Evolutionary conservation across 768 basidiomycete genomes (phyloP), one percentile per base, ranked within the genome.

Genomic region (Hericium alpestre): DNA sequence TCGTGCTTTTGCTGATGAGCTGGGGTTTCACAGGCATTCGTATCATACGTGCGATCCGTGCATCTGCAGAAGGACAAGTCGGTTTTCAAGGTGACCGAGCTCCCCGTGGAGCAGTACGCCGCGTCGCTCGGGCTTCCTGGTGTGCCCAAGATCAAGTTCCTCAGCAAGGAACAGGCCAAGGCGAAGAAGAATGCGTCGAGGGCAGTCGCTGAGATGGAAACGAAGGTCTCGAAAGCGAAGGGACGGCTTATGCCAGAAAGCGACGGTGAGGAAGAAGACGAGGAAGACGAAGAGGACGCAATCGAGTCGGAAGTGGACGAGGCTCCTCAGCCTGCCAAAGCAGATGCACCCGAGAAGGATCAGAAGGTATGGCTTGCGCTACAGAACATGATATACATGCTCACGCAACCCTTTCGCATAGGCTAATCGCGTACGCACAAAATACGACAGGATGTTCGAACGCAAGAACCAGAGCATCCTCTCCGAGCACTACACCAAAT

Each of bases 391-490:
- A 13, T n/a, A 51, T 48, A 49, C 47, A 32, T 16, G 37, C 16
- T 25, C 16, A 38, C 18, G 51, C 13, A 49, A 53, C 13, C 59
- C 25, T 51, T n/a, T 13, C 40, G 32, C 27, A 25, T n/a, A 76
- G 76, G 64, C 70, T 47, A 66, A 68, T 10, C 73, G 70, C 46
- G 84, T 88, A 0, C 82, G 89, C 53, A 97, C 95, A 2, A 97
- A 95, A 72, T 96, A 97, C 69, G 95, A 97, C 70, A 83, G 91
- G 54, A 97, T 99, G 93, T 98, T 97, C 67, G 88, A 90, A 66
- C 83, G 94, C 56, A 95, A 91, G 69, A 97, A 96, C 67, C 94
- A 96, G 69, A 86, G 84, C 61, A 85, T 97, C 51, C 78, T 97
- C 37, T 92, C 93, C 0, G 81, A 84, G 58, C 93, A 96, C 69